Evolutionary conservation across 129 eudicot species (phyloP).

Genomic region (Chrysanthemum makinoi): DNA sequence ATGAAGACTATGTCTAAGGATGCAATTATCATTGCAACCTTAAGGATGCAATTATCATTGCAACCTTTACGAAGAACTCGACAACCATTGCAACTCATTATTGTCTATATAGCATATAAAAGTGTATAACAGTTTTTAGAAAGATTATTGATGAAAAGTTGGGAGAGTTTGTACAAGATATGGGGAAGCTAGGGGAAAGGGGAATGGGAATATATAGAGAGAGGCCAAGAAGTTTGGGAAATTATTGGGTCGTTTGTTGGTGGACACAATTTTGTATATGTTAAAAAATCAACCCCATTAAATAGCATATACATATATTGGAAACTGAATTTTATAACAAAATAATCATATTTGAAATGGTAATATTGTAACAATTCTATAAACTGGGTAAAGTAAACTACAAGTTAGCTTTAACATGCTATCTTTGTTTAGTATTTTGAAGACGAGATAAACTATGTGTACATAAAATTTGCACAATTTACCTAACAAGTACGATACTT

Average conservation of each 20-base stretch:
- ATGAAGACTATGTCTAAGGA: slow-evolving; percentile 58
- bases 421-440: no score
- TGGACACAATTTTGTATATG: slow-evolving; percentile 11
- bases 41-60: slow-evolving; percentile 73
- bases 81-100: slow-evolving; percentile 87
- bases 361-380: no score
- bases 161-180: slow-evolving; percentile 25
- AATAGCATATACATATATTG: not conserved
- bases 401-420: no score
- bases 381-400: no score
- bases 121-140: slow-evolving; percentile 9
- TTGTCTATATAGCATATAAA: slow-evolving; percentile 11
- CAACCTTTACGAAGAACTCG: slow-evolving; percentile 84
- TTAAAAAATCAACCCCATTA: not conserved
- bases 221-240: slow-evolving; percentile 26
- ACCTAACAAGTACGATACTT: no score
- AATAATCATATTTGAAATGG: no score
- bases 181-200: slow-evolving; percentile 22
- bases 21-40: slow-evolving; percentile 82
- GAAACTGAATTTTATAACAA: no score
- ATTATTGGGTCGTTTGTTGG: slow-evolving; percentile 35
- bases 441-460: no score
- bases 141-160: slow-evolving; percentile 32
- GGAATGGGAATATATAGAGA: slow-evolving; percentile 38
- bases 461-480: no score